A percentile compares a stretch with the other conserved stretches of the same genome.
Evolutionary conservation across 768 basidiomycete genomes (phyloP).

Genomic region (Lactifluus piperatus): DNA sequence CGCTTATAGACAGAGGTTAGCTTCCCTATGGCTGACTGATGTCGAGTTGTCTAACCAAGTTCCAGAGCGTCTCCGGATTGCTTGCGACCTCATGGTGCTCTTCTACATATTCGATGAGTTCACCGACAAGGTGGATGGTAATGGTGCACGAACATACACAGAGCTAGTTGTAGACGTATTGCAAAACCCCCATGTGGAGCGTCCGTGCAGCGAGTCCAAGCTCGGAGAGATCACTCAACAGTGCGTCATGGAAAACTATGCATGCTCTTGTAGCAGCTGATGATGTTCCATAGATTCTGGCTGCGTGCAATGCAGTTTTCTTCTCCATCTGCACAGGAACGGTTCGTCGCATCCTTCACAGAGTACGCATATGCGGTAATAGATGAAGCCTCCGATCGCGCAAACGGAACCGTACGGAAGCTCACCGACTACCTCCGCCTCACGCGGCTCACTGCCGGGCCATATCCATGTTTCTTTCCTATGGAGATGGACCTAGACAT

Average conservation of each 20-base stretch:
- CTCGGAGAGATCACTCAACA: neutral
- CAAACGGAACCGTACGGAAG: neutral
- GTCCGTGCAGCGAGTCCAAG: neutral
- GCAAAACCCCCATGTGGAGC: neutral
- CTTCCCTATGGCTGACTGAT: no score
- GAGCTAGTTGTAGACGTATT: slow-evolving; percentile 34
- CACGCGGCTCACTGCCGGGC: neutral
- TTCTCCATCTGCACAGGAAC: no score
- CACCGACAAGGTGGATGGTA: slow-evolving; percentile 32
- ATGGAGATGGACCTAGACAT: no score
- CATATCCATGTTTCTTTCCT: no score
- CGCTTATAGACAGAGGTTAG: no score
- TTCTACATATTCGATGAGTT: slow-evolving; percentile 31
- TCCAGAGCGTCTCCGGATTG: no score
- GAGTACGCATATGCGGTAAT: neutral
- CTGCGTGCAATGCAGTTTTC: no score
- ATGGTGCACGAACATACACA: slow-evolving; percentile 26
- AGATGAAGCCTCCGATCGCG: neutral
- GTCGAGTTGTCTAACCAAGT: no score
- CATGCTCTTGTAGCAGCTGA: neutral
- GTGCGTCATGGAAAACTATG: neutral
- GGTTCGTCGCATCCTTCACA: no score
- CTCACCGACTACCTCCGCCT: neutral
- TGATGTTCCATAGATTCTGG: neutral
- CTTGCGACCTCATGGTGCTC: no score